Base-by-base conservation (phyloP, 441 rosid genomes). In the Gossypium davidsonii region DNA sequence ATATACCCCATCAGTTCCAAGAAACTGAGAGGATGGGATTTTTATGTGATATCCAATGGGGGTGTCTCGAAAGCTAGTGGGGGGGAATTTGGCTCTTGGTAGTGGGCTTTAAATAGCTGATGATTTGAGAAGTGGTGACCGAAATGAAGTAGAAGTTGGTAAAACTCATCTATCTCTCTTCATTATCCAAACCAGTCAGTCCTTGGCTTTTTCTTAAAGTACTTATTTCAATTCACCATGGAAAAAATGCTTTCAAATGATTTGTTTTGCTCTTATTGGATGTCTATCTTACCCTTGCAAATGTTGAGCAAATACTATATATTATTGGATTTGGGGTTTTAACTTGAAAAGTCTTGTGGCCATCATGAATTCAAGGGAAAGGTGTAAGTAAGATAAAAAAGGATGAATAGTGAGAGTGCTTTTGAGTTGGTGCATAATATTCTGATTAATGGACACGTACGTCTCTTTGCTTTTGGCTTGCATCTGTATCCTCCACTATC, bases 101-200 rank as follows among this genome's bases (percentile, higher is more conserved):
- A 6, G 31, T 21, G 74, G 70, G 71, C 78, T 76, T 86, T 88
- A 85, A 78, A 85, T 86, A 88, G 90, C 75, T 58, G 78, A 63
- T 60, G 53, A 67, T 42, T 34, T 52, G 39, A 56, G 69, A 55
- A 26, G 71, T 48, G 69, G 62, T 53, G 64, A 63, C n/a, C 4
- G 26, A 10, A 26, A 56, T 14, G 59, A 42, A 51, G 25, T 8
- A 1, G 25, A 34, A 42, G 48, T 61, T 66, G 58, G 48, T 26
- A 74, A 31, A 21, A 12, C 53, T 70, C 42, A 58, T 44, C 34
- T 31, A 58, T 44, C 34, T 31, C 34, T 65, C 3, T 71, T 72
- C 74, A 63, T 80, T 73, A 69, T 80, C 82, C 83, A 69, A 71
- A 72, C 49, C 37, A 21, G 8, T 7, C 34, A 4, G 34, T 31